These are phyloP conservation scores for Fusarium setosum DNA, from an alignment of 2,329 filamentous ascomycete species.

Conservation along the genomic window DNA sequence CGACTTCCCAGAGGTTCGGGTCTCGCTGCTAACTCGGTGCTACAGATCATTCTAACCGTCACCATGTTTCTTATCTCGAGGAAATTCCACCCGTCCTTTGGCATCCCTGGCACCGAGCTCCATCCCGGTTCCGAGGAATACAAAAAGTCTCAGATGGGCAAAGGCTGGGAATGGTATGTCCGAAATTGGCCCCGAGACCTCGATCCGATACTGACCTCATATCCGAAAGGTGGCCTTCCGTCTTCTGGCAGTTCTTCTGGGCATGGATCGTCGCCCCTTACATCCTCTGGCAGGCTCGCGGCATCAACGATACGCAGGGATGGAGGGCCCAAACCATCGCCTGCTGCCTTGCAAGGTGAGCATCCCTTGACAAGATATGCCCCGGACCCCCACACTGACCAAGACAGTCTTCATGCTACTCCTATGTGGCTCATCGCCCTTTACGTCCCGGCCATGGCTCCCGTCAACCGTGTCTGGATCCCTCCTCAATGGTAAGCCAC, in stretches of 20 bases:
- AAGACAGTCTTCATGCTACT: slow-evolving; percentile 67
- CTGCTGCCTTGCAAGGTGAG: slow-evolving; percentile 59
- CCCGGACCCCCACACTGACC: slow-evolving; percentile 11
- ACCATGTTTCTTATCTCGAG: slow-evolving; percentile 72
- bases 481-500: slow-evolving; percentile 70
- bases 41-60: slow-evolving; percentile 66
- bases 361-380: slow-evolving; percentile 11
- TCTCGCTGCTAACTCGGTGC: neutral
- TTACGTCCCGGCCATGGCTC: slow-evolving; percentile 61
- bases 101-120: slow-evolving; percentile 71
- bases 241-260: slow-evolving; percentile 74
- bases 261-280: slow-evolving; percentile 70
- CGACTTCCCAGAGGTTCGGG: no score
- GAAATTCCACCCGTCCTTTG: slow-evolving; percentile 72
- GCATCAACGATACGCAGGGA: slow-evolving; percentile 72
- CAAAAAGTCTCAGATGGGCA: slow-evolving; percentile 55
- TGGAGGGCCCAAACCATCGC: slow-evolving; percentile 73
- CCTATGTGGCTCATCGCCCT: slow-evolving; percentile 75
- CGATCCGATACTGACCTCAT: neutral
- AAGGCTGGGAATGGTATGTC: slow-evolving; percentile 74
- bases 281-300: slow-evolving; percentile 70
- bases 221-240: slow-evolving; percentile 65
- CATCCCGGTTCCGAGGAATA: slow-evolving; percentile 62
- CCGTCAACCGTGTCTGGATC: slow-evolving; percentile 65
- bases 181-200: neutral